Base-by-base conservation (phyloP, 116 monocot species). In the Posidonia oceanica region DNA sequence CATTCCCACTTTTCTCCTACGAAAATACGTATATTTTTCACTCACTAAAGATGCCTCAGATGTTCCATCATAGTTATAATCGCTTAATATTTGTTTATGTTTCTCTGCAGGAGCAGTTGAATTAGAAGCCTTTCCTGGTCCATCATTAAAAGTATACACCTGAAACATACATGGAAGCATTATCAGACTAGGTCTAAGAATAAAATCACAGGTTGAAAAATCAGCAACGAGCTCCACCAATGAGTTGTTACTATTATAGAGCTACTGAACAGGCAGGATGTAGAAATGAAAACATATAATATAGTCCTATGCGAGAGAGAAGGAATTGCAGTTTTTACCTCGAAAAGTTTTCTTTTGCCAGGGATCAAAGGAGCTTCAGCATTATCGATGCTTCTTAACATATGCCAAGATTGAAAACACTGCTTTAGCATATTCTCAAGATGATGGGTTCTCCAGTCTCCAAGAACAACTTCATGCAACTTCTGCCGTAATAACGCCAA, bases 401-500 rank as follows among this genome's bases (percentile, higher is more conserved):
- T 61, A 29, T 11, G 36, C 71, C 82, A 80, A 51, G 84, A 87
- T 39, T n/a, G 21, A 42, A 76, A 63, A 51, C 69, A 67, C 20
- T 77, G 77, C 14, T 69, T 55, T 69, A 92, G 64, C 65, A 55
- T 39, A 75, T 71, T 76, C 56, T 64, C 66, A 72, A 83, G 54
- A 23, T 76, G 52, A 64, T 69, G 63, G 59, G 67, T 40, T 73
- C 23, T 70, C 71, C 80, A 85, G 42, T 79, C 85, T 74, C 75
- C 77, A 61, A 97, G 68, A 72, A 87, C 78, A 78, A 82, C 82
- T 36, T 85, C 80, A 79, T 89, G 87, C 36, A 97, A 63, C 76
- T 77, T 87, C 72, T 97, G 89, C 23, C 93, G 71, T 36, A 73
- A 87, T 69, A 97, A 29, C 57, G 92, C 85, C 72, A 92, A 39